Conservation (phyloP, 768 basidiomycete species). For the Suillus fuscotomentosus region DNA sequence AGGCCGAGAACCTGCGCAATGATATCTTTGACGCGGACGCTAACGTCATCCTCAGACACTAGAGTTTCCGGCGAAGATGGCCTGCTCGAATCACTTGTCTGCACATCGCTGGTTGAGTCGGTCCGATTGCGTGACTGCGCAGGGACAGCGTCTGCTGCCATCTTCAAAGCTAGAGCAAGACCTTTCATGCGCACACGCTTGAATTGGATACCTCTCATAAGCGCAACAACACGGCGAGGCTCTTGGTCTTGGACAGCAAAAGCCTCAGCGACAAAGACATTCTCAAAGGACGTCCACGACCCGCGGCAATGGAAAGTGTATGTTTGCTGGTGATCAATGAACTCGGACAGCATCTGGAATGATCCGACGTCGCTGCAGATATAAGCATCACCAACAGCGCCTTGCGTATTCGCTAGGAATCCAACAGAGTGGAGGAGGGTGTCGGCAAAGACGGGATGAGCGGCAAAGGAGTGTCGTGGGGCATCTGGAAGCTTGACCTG, state of each 20-base stretch:
- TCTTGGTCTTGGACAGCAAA: slow-evolving; percentile 44
- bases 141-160: slow-evolving; percentile 24
- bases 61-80: slow-evolving; percentile 40
- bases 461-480: slow-evolving; percentile 33
- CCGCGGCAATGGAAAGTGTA: slow-evolving; percentile 56
- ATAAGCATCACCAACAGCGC: slow-evolving; percentile 49
- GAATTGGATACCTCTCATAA: slow-evolving; percentile 57
- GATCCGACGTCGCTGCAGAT: slow-evolving; percentile 59
- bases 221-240: slow-evolving; percentile 47
- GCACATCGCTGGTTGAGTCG: slow-evolving; percentile 22
- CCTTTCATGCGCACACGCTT: slow-evolving; percentile 50
- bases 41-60: slow-evolving; percentile 28
- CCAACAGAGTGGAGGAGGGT: slow-evolving; percentile 69
- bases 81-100: slow-evolving; percentile 13
- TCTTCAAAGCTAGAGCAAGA: slow-evolving; percentile 45
- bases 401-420: slow-evolving; percentile 63
- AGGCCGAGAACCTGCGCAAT: slow-evolving; percentile 44
- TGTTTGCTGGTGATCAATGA: slow-evolving; percentile 37
- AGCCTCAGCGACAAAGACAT: slow-evolving; percentile 48
- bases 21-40: slow-evolving; percentile 34
- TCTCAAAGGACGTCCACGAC: slow-evolving; percentile 41
- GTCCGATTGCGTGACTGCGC: slow-evolving; percentile 19
- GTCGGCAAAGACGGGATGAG: slow-evolving; percentile 62
- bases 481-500: slow-evolving; percentile 40
- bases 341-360: slow-evolving; percentile 44